phyloP scores from a whole-genome alignment of 2,329 filamentous ascomycete species.

The Talaromyces sp. region DNA sequence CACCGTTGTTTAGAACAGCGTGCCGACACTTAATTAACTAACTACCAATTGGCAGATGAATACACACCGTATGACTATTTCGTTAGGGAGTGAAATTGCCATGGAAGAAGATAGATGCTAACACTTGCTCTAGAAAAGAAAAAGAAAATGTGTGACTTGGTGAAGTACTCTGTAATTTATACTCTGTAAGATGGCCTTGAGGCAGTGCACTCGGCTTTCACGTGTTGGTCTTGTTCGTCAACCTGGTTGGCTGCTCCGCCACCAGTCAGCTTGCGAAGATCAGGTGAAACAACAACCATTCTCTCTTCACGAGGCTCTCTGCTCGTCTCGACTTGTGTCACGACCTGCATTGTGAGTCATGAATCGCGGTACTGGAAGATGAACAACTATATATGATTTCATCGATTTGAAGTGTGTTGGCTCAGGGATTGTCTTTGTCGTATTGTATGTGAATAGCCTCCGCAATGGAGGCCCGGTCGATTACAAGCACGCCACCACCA shows the following conservation, averaged over 20 bases:
- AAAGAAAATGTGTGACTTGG: too few relatives aligned
- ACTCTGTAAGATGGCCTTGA: neutral
- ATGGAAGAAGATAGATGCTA: too few relatives aligned
- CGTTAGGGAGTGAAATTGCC: too few relatives aligned
- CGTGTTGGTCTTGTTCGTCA: neutral
- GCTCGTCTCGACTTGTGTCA: neutral
- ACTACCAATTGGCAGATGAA: too few relatives aligned
- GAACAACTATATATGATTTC: neutral
- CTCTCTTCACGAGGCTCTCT: neutral
- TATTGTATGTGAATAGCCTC: neutral
- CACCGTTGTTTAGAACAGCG: too few relatives aligned
- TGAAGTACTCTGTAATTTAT: too few relatives aligned
- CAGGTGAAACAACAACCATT: neutral
- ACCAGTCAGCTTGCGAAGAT: neutral
- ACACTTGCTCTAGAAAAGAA: too few relatives aligned
- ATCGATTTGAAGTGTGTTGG: neutral
- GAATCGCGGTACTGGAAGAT: neutral
- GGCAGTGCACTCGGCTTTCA: neutral
- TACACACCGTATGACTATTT: too few relatives aligned
- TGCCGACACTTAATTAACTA: too few relatives aligned
- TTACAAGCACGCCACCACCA: constrained; percentile 11
- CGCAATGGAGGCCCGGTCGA: constrained; percentile 7
- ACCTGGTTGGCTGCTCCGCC: neutral
- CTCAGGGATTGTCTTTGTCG: neutral
- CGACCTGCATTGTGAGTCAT: neutral